These are phyloP conservation scores for Termitomyces sp. DNA, from an alignment of 768 basidiomycete species.

Conservation along the genomic window DNA sequence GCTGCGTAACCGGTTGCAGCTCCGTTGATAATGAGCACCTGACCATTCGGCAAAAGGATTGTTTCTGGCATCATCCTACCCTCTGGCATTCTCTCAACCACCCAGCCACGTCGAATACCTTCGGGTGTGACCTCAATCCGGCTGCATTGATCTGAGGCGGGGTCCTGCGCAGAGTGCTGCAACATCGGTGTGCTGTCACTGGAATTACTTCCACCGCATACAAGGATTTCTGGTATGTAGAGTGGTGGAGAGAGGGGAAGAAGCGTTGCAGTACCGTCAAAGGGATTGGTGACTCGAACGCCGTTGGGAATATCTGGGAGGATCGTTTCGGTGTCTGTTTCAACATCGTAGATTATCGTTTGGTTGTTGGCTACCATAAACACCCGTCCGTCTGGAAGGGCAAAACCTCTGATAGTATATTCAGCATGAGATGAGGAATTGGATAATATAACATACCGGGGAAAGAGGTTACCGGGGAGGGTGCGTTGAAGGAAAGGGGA, in stretches of 20 bases:
- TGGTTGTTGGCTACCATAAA: slow-evolving; percentile 37
- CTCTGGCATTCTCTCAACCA: slow-evolving; percentile 40
- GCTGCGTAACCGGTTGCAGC: slow-evolving; percentile 39
- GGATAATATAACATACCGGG: slow-evolving; percentile 18
- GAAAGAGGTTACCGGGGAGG: slow-evolving; percentile 20
- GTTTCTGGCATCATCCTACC: slow-evolving; percentile 34
- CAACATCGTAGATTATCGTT: slow-evolving; percentile 39
- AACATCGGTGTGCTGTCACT: slow-evolving; percentile 25
- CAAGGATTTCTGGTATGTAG: slow-evolving; percentile 42
- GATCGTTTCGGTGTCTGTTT: slow-evolving; percentile 34
- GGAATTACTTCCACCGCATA: slow-evolving; percentile 41
- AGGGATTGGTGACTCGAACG: slow-evolving; percentile 37
- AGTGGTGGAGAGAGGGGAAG: slow-evolving; percentile 34
- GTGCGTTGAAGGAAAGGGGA: slow-evolving; percentile 21
- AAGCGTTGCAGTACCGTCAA: slow-evolving; percentile 33
- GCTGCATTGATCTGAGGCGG: slow-evolving; percentile 40
- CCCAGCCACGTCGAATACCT: slow-evolving; percentile 42
- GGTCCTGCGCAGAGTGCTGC: slow-evolving; percentile 32
- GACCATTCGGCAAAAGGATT: slow-evolving; percentile 36
- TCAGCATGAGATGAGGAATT: neutral
- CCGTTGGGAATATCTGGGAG: slow-evolving; percentile 43
- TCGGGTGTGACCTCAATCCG: slow-evolving; percentile 36
- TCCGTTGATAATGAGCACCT: slow-evolving; percentile 40
- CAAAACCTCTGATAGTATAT: neutral
- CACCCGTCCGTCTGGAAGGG: slow-evolving; percentile 37